Conservation (phyloP, 768 basidiomycete species). For the Termitomyces sp. region DNA sequence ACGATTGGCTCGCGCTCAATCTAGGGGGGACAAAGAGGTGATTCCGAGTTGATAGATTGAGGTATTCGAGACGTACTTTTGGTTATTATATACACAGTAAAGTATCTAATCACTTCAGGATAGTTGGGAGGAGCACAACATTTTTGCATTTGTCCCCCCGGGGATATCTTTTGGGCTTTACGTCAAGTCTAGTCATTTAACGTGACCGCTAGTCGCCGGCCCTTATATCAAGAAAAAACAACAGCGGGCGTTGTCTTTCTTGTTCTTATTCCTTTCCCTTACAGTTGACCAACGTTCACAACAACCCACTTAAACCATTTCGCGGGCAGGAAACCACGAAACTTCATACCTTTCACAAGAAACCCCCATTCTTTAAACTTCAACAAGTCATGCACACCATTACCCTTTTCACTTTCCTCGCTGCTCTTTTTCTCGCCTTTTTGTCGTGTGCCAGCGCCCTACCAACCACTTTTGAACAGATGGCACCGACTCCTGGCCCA, state of each 20-base stretch:
- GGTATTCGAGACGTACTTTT: background rate
- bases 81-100: background rate
- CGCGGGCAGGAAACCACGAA: conserved; percentile 12
- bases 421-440: conserved; percentile 30
- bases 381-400: conserved; percentile 27
- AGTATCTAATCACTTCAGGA: background rate
- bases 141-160: background rate
- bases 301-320: background rate
- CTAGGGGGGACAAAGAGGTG: too few relatives aligned
- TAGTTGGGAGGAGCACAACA: background rate
- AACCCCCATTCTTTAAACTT: conserved; percentile 13
- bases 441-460: conserved; percentile 29
- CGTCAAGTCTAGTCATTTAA: background rate
- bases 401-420: conserved; percentile 19
- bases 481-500: conserved; percentile 1
- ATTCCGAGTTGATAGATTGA: background rate
- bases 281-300: background rate
- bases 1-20: too few relatives aligned
- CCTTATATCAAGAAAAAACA: background rate
- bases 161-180: background rate
- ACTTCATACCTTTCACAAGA: background rate
- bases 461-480: conserved; percentile 16
- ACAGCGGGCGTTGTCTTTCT: background rate
- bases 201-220: background rate
- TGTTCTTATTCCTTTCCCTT: background rate